Base-by-base conservation (phyloP, 805 yeast genomes). In the Blastobotrys attinorum region DNA sequence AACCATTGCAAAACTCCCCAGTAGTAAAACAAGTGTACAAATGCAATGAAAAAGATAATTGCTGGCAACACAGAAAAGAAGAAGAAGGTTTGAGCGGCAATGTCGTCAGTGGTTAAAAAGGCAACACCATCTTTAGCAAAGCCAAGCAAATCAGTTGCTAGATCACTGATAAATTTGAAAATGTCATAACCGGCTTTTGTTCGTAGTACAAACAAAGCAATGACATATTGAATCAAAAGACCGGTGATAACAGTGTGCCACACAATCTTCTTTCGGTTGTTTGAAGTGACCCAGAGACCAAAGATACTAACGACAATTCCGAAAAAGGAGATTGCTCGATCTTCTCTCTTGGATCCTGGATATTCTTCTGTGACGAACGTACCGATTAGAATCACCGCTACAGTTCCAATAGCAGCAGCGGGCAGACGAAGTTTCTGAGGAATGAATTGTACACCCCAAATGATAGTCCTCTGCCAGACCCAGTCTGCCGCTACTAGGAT, bases 231-330 rank as follows among this genome's bases (percentile, higher is more conserved):
- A 66, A 75, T 71, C 56, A 78, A 69, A 64, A 73, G 66, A 33
- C 82, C 83, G 25, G 74, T 72, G 48, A 75, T 72, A 21, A 78
- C 81, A 3, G 81, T 74, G 50, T 73, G 70, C 81, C 82, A 78
- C 44, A 69, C 65, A 51, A 78, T 66, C 42, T 60, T 64, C 21
- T 55, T 42, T 51, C 76, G 63, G 57, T 73, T 65, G 31, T 63
- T 63, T 10, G 79, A 73, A 29, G 80, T 67, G 33, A 61, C 40
- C 46, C 58, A 76, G 42, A 78, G 65, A 0, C 64, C 63, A 25
- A 59, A 51, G 32, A 76, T 51, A 16, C 79, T 67, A 22, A 77
- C 73, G 27, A 72, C 54, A 41, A 70, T 60, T 0, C 83, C 83
- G 40, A 75, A 67, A 52, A 78, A 74, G 4, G 83, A 75, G 37